Base-by-base conservation (phyloP, 495 filamentous ascomycete species). In the Aspergillus sparsus region DNA sequence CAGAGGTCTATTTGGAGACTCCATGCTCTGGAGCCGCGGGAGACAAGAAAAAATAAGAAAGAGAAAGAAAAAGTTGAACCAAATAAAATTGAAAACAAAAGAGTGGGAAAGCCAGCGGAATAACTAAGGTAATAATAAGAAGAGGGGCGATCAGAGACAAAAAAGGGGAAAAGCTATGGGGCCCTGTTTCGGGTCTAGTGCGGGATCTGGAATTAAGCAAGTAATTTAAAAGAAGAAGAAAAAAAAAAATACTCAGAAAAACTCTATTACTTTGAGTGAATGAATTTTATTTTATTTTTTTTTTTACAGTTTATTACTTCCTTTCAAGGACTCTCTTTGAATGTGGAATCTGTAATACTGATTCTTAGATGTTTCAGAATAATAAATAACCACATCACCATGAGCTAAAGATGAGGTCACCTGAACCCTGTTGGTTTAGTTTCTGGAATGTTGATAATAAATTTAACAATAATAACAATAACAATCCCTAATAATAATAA, bases 191-290 rank as follows among this genome's bases (percentile, higher is more conserved):
- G 44, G 42, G 57, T 52, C 56, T 59, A 59, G 57, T 53, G 57
- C 49, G 57, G 44, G 44, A 59, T 59, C 57, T 53, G 49, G 36
- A 60, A 49, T 47, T 47, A 34, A 34, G 59, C 53, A 49, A 49
- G 46, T 53, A 55, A 66, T 47, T 65, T 61, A 66, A 66, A 62
- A 68, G 61, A 70, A 70, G 62, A 66, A 70, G 16, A 52, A 34
- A 52, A 52, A 32, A 52, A 53, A 50, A 50, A 11, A 18, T 50
- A 21, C n/a, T 11, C 12, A 16, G 13, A 27, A 27, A 27, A 27
- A 27, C 21, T 27, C 21, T 27, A 27, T 27, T 27, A 27, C 21
- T 27, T 27, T 27, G 21, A 27, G 3, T 27, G 21, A 3, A 27
- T 27, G 21, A 27, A 27, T 27, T 27, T 27, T 27, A 1, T 27